Conservation (phyloP, 2,329 filamentous ascomycete genomes). For the Hypoxylon sp. region DNA sequence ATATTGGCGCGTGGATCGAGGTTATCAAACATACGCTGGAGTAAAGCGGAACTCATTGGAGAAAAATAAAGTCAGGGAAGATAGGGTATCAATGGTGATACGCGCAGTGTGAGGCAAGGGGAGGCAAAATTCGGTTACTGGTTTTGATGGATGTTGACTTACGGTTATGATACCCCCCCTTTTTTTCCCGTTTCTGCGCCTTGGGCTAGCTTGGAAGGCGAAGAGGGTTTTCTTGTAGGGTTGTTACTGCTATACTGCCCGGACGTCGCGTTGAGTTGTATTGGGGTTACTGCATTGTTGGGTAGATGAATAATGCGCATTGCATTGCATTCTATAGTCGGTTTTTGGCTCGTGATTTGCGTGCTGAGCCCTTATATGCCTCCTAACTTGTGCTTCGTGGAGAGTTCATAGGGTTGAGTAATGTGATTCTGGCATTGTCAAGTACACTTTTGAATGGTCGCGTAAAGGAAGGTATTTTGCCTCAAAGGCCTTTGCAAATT, state of each 20-base stretch:
- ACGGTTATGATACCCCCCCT: slow-evolving; percentile 36
- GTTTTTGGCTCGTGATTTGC: not conserved
- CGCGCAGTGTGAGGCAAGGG: too few species aligned
- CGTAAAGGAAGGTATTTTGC: not conserved
- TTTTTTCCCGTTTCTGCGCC: slow-evolving; percentile 23
- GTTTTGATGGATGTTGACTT: not conserved
- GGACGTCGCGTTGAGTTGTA: not conserved
- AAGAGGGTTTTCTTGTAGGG: not conserved
- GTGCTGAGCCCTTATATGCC: too few species aligned
- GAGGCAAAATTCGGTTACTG: not conserved
- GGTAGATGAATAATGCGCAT: not conserved
- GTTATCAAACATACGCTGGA: slow-evolving; percentile 50
- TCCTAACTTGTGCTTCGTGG: too few species aligned
- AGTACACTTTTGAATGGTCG: not conserved
- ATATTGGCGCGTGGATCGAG: slow-evolving; percentile 52
- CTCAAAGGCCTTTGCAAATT: not conserved
- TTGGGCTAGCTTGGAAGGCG: slow-evolving; percentile 7
- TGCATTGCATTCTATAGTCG: not conserved
- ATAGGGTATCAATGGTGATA: not conserved
- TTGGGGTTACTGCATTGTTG: not conserved
- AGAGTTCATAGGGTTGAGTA: not conserved
- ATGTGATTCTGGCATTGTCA: not conserved
- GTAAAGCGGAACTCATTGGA: slow-evolving; percentile 7
- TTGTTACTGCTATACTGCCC: not conserved
- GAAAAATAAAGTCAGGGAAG: not conserved